A percentile compares a stretch with the other conserved stretches of the same genome.
Conservation (phyloP, 768 basidiomycete genomes). For the Hysterangium stoloniferum region DNA sequence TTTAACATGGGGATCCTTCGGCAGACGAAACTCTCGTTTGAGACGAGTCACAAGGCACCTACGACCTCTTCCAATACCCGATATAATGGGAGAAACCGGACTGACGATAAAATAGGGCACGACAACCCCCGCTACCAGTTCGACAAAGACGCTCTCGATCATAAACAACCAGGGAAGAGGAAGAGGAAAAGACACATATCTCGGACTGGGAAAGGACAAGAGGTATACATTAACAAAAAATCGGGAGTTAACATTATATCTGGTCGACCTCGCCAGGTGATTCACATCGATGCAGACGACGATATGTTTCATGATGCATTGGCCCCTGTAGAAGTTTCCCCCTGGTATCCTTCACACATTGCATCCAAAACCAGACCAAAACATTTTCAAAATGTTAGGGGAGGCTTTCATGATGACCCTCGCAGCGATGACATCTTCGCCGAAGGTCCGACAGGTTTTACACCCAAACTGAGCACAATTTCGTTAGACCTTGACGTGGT, state of each 20-base stretch:
- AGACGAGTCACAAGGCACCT: background rate
- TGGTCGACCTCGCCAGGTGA: slow-evolving; percentile 27
- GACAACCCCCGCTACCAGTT: background rate
- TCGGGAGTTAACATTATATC: slow-evolving; percentile 31
- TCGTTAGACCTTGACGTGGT: slow-evolving; percentile 45
- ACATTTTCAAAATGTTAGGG: background rate
- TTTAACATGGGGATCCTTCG: too few relatives aligned
- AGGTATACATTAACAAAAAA: slow-evolving; percentile 33
- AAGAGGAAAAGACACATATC: background rate
- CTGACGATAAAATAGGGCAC: background rate
- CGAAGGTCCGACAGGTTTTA: too few relatives aligned
- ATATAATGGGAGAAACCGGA: background rate
- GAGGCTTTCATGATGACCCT: background rate
- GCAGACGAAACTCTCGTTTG: background rate
- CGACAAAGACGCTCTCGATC: background rate
- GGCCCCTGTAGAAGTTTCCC: slow-evolving; percentile 23
- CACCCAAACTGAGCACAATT: slow-evolving; percentile 18
- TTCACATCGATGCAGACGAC: slow-evolving; percentile 40
- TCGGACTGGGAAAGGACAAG: slow-evolving; percentile 17
- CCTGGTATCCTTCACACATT: background rate
- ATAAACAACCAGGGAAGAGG: background rate
- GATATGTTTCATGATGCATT: slow-evolving; percentile 35
- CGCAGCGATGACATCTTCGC: background rate
- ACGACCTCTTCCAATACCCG: background rate
- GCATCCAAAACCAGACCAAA: background rate